Conservation (phyloP, 1,139 yeast species). For the Pichia sp. region DNA sequence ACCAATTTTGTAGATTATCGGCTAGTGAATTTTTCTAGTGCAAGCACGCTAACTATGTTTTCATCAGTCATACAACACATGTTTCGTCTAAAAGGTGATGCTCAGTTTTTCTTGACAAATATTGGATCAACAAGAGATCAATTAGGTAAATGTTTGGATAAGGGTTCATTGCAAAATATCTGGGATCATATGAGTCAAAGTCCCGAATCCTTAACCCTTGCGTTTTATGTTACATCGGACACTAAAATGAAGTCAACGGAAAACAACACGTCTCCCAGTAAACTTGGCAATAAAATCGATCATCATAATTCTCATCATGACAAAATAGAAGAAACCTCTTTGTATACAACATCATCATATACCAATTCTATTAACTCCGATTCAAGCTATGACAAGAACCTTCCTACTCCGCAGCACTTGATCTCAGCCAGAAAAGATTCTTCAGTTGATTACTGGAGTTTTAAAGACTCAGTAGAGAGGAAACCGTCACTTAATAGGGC, state of each 20-base stretch:
- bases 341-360: slow-evolving; percentile 24
- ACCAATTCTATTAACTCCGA: slow-evolving; percentile 30
- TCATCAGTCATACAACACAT: not conserved
- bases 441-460: slow-evolving; percentile 55
- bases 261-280: slow-evolving; percentile 2
- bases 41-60: slow-evolving; percentile 8
- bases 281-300: not conserved
- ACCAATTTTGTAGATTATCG: slow-evolving; percentile 17
- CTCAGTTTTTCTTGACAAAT: slow-evolving; percentile 14
- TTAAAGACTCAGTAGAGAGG: slow-evolving; percentile 40
- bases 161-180: slow-evolving; percentile 2
- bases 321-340: slow-evolving; percentile 17
- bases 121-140: slow-evolving; percentile 15
- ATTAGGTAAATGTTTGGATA: slow-evolving; percentile 15
- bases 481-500: slow-evolving; percentile 29
- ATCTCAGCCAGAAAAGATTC: slow-evolving; percentile 34
- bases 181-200: slow-evolving; percentile 10
- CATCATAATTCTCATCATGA: slow-evolving; percentile 4
- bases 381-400: slow-evolving; percentile 44
- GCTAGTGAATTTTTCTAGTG: slow-evolving; percentile 9
- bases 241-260: not conserved
- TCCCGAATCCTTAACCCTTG: not conserved
- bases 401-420: slow-evolving; percentile 59
- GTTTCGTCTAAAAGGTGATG: slow-evolving; percentile 7
- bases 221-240: slow-evolving; percentile 11